Evolutionary conservation across 2,329 filamentous ascomycete species (phyloP).

Genomic region (Colletotrichum shisoi): DNA sequence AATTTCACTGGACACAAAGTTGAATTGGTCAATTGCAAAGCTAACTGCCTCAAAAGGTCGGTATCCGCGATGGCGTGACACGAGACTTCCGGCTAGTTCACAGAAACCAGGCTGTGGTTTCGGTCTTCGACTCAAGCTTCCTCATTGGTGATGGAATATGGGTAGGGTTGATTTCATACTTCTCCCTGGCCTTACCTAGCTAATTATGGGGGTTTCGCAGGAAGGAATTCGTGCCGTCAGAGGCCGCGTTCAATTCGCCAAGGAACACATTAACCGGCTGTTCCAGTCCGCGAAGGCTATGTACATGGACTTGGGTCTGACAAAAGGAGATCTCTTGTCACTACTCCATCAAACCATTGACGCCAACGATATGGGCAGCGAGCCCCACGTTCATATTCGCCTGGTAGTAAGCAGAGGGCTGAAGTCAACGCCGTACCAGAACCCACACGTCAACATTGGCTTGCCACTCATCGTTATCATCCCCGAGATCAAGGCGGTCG

Average conservation of each 20-base stretch:
- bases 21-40: not conserved
- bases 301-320: slow-evolving; percentile 45
- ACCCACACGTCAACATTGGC: slow-evolving; percentile 44
- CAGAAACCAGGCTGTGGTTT: slow-evolving; percentile 42
- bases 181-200: not conserved
- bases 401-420: slow-evolving; percentile 45
- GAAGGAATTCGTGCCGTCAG: slow-evolving; percentile 44
- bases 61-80: slow-evolving; percentile 44
- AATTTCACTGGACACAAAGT: not conserved
- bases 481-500: slow-evolving; percentile 44
- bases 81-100: slow-evolving; percentile 42
- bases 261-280: slow-evolving; percentile 44
- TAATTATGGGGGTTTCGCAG: slow-evolving; percentile 23
- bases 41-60: slow-evolving; percentile 37
- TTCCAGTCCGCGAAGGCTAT: slow-evolving; percentile 46
- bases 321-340: slow-evolving; percentile 42
- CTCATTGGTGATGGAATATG: slow-evolving; percentile 45
- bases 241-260: slow-evolving; percentile 44
- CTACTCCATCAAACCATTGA: slow-evolving; percentile 44
- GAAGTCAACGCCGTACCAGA: slow-evolving; percentile 44
- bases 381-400: slow-evolving; percentile 45
- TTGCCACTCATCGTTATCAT: slow-evolving; percentile 46
- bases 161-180: slow-evolving; percentile 26
- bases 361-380: slow-evolving; percentile 43
- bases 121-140: slow-evolving; percentile 46